Conservation (phyloP, 2,329 filamentous ascomycete species). For the Zelopaecilomyces penicillatus region DNA sequence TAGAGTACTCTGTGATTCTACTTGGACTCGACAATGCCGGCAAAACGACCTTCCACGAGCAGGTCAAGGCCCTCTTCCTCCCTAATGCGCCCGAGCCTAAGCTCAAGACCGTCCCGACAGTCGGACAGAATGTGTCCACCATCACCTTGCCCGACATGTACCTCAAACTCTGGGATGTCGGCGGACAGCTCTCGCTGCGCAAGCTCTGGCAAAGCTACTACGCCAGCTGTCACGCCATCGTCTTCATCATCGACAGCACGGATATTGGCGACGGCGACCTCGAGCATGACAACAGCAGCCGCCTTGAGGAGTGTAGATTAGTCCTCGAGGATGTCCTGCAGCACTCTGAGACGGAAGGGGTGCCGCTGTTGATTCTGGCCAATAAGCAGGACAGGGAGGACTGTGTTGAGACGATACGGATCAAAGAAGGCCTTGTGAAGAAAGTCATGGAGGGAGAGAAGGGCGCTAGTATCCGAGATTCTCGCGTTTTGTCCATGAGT, state of each 20-base stretch:
- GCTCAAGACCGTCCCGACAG: slow-evolving; percentile 86
- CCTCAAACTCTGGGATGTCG: slow-evolving; percentile 97
- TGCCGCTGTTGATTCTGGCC: slow-evolving; percentile 83
- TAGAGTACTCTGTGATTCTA: slow-evolving; percentile 94
- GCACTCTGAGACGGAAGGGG: slow-evolving; percentile 79
- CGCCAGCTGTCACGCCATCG: slow-evolving; percentile 85
- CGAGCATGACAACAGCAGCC: slow-evolving; percentile 39
- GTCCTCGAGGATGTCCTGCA: slow-evolving; percentile 87
- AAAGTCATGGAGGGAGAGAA: slow-evolving; percentile 94
- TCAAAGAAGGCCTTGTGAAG: slow-evolving; percentile 93
- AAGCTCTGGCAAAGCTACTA: slow-evolving; percentile 97
- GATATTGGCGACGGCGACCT: slow-evolving; percentile 82
- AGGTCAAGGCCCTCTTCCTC: slow-evolving; percentile 84
- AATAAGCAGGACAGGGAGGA: slow-evolving; percentile 98
- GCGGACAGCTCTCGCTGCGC: slow-evolving; percentile 81
- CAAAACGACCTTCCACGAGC: slow-evolving; percentile 95
- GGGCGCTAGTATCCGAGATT: slow-evolving; percentile 77
- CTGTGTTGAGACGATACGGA: slow-evolving; percentile 92
- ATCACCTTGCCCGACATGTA: slow-evolving; percentile 91
- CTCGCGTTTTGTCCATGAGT: slow-evolving; percentile 80
- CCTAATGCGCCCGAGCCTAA: slow-evolving; percentile 53
- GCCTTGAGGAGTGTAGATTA: slow-evolving; percentile 79
- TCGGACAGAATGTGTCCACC: slow-evolving; percentile 92
- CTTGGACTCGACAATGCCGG: slow-evolving; percentile 97
- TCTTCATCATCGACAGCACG: slow-evolving; percentile 94